Conservation (phyloP, 2,329 filamentous ascomycete genomes). For the Corinectria fuckeliana region DNA sequence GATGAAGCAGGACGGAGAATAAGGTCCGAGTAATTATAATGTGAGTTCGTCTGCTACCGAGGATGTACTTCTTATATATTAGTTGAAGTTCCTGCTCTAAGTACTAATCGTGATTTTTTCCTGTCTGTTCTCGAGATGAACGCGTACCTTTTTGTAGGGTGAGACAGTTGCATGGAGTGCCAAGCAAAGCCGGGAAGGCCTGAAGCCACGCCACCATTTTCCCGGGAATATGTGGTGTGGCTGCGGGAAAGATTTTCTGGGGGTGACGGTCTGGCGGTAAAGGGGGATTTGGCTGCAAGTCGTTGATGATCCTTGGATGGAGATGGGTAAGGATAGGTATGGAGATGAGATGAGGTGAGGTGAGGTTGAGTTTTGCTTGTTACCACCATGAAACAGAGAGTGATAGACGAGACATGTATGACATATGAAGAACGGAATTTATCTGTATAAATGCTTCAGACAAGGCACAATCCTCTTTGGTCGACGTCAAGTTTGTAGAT, state of each 20-base stretch:
- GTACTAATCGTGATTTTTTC: too few relatives aligned
- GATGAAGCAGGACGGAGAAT: too few relatives aligned
- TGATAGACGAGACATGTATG: too few relatives aligned
- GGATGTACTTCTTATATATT: too few relatives aligned
- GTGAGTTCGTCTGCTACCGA: background rate
- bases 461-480: too few relatives aligned
- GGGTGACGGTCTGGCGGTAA: conserved; percentile 7
- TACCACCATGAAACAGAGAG: background rate
- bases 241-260: conserved; percentile 1
- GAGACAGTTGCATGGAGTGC: conserved; percentile 5
- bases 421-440: too few relatives aligned
- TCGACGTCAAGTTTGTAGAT: too few relatives aligned
- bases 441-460: too few relatives aligned
- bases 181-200: conserved; percentile 18
- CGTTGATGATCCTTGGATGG: too few relatives aligned
- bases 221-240: conserved; percentile 9
- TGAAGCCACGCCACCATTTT: conserved; percentile 22
- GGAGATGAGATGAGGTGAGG: background rate
- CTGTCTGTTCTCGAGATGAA: conserved; percentile 4
- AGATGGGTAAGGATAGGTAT: too few relatives aligned
- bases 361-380: background rate
- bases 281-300: background rate
- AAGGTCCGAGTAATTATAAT: too few relatives aligned
- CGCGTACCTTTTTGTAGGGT: conserved; percentile 15
- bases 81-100: too few relatives aligned